Evolutionary conservation across 2,329 filamentous ascomycete species (phyloP).

Genomic region (Claviceps pazoutovae): DNA sequence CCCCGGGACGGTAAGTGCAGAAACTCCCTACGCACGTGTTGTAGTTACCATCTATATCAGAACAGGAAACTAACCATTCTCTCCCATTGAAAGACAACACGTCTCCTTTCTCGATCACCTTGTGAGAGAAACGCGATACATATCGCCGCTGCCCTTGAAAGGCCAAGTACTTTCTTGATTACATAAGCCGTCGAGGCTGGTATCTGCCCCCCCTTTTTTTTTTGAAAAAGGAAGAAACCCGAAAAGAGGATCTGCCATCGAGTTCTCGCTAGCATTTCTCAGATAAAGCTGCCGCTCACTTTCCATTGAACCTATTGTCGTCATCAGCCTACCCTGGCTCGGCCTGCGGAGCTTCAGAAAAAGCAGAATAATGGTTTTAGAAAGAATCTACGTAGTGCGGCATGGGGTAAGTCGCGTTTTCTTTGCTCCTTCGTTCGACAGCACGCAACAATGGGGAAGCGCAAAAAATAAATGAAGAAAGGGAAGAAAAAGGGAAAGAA

Average conservation of each 20-base stretch:
- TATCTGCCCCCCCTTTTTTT: background rate
- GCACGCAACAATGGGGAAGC: background rate
- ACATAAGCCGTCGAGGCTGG: too few species aligned
- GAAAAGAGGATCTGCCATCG: too few species aligned
- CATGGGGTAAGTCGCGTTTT: conserved; percentile 49
- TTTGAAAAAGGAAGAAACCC: background rate
- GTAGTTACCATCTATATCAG: background rate
- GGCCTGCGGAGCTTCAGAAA: background rate
- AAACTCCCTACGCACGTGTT: background rate
- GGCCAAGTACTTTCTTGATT: too few species aligned
- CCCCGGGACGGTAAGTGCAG: background rate
- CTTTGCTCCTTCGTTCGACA: background rate
- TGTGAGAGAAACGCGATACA: too few species aligned
- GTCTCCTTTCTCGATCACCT: too few species aligned
- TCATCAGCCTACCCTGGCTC: too few species aligned
- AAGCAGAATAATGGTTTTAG: conserved; percentile 40
- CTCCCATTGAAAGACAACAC: background rate
- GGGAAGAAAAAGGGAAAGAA: background rate
- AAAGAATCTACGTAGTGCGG: conserved; percentile 60
- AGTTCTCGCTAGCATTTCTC: background rate
- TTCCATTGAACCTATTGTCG: too few species aligned
- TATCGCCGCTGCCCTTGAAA: too few species aligned
- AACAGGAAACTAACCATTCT: background rate
- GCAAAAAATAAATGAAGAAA: background rate
- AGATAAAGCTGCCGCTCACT: background rate